Evolutionary conservation across 2,329 filamentous ascomycete genomes (phyloP).

Genomic region (Fusarium fracticaudum): DNA sequence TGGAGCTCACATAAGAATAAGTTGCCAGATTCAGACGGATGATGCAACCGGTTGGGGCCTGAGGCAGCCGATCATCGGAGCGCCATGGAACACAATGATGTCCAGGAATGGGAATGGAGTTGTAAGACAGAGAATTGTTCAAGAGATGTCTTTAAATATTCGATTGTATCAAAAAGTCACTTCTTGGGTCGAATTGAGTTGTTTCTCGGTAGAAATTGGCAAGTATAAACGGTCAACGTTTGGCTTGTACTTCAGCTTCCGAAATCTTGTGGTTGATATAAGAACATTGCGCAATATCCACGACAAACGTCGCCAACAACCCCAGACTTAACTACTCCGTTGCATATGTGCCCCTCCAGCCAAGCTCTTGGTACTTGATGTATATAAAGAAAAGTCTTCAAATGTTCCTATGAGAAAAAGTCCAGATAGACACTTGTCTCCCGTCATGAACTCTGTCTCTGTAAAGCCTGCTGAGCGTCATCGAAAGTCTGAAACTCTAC

Average conservation of each 20-base stretch:
- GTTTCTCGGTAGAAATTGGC: background rate
- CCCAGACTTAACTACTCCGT: background rate
- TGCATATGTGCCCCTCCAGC: background rate
- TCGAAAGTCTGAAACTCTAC: background rate
- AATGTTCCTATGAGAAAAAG: rapidly evolving
- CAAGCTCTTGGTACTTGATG: rapidly evolving
- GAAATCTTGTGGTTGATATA: slow-evolving; percentile 17
- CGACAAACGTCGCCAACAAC: slow-evolving; percentile 24
- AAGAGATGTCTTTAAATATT: background rate
- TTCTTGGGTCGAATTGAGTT: background rate
- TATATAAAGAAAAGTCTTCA: no score
- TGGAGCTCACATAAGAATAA: slow-evolving; percentile 30
- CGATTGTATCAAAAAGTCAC: background rate
- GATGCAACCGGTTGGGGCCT: slow-evolving; percentile 44
- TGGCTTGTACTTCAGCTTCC: background rate
- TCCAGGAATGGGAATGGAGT: background rate
- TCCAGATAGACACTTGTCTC: rapidly evolving
- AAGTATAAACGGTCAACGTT: background rate
- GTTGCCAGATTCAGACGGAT: slow-evolving; percentile 35
- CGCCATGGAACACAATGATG: background rate
- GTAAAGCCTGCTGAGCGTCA: background rate
- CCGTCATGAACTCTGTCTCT: background rate
- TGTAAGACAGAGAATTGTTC: background rate
- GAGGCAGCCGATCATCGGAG: slow-evolving; percentile 43
- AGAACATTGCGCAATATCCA: slow-evolving; percentile 27